These are phyloP conservation scores for Apiospora sp. DNA, from an alignment of 2,329 filamentous ascomycete species.

Conservation along the genomic window DNA sequence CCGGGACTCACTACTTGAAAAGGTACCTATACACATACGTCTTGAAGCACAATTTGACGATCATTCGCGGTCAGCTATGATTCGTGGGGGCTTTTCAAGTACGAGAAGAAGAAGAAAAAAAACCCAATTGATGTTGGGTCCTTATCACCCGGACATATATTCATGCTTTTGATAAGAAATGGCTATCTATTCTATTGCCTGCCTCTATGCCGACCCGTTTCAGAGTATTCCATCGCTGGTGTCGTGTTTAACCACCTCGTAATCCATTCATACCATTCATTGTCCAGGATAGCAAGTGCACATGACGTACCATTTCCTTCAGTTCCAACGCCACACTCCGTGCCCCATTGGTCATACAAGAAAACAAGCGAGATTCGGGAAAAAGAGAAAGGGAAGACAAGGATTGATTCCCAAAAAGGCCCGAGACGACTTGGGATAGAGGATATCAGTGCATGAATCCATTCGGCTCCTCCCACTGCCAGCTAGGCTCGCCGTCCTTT, in stretches of 20 bases:
- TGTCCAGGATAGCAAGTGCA: neutral
- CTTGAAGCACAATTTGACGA: neutral
- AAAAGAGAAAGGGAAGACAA: constrained; percentile 30
- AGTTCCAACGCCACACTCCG: constrained; percentile 18
- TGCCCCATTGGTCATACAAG: constrained; percentile 13
- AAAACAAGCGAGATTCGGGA: constrained; percentile 31
- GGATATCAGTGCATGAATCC: neutral
- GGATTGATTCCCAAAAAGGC: neutral
- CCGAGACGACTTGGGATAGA: neutral
- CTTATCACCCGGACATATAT: neutral
- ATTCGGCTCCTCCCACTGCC: neutral
- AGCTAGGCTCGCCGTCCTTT: neutral
- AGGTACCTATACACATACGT: too few relatives aligned
- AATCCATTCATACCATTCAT: neutral
- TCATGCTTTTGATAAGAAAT: neutral
- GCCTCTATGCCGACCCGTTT: neutral
- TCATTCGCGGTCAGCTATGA: neutral
- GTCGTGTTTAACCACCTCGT: constrained; percentile 3
- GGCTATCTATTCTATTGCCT: constrained; percentile 12
- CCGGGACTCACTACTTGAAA: too few relatives aligned
- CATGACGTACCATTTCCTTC: constrained; percentile 4
- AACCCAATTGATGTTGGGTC: neutral
- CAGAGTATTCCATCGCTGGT: constrained; percentile 9
- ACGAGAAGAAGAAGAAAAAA: too few relatives aligned
- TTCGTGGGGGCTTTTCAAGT: neutral